Percentiles rank a stretch among this genome's conserved stretches.
Conservation (phyloP, 192 early-diverging fungal species). For the Umbelopsis ramanniana region DNA sequence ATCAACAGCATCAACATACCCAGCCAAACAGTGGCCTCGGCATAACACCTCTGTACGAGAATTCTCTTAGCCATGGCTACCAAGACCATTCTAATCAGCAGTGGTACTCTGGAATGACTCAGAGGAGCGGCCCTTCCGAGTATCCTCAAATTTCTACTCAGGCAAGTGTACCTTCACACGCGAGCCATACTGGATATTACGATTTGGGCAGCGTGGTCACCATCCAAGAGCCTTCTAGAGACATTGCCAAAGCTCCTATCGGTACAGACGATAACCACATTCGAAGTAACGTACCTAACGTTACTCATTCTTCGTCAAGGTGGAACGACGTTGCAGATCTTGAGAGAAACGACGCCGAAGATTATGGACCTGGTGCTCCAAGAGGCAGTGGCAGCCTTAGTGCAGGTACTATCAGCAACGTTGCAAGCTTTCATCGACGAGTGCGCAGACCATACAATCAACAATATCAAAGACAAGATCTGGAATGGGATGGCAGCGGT, state of each 20-base stretch:
- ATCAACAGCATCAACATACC: not conserved
- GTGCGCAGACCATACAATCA: constrained; percentile 33
- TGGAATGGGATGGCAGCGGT: constrained; percentile 41
- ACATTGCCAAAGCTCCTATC: not conserved
- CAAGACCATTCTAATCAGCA: not conserved
- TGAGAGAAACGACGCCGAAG: not conserved
- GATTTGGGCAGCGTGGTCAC: not conserved
- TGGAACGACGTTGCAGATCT: constrained; percentile 10
- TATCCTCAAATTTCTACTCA: too few species aligned
- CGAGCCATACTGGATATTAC: not conserved
- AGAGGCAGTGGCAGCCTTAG: not conserved
- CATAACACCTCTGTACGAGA: not conserved
- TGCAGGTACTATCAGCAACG: constrained; percentile 26
- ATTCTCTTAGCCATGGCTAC: not conserved
- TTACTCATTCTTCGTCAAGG: not conserved
- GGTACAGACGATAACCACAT: not conserved
- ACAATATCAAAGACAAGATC: constrained; percentile 32
- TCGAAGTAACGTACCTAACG: not conserved
- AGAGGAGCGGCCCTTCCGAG: too few species aligned
- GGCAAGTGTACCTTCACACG: not conserved
- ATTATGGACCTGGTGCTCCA: not conserved
- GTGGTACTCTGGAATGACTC: not conserved
- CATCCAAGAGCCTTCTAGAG: not conserved
- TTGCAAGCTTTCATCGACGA: constrained; percentile 38
- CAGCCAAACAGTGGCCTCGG: constrained; percentile 3